Percentiles rank a stretch among this genome's conserved stretches.
Evolutionary conservation across 495 filamentous ascomycete species (phyloP).

Genomic region (Penicillium robsamsonii): DNA sequence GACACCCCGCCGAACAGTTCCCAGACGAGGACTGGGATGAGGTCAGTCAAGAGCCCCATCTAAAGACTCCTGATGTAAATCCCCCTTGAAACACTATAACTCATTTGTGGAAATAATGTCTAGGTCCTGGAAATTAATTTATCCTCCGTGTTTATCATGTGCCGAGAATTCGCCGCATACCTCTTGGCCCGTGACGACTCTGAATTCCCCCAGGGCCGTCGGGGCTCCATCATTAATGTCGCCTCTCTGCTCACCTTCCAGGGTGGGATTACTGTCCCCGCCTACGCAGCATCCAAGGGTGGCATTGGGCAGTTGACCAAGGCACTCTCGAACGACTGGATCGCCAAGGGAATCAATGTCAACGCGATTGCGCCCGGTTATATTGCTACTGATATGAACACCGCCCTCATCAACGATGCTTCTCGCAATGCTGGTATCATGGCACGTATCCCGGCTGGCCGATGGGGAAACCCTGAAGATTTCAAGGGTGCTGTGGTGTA

Average conservation of each 20-base stretch:
- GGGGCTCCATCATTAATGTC: slow-evolving; percentile 83
- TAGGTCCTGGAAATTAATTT: slow-evolving; percentile 84
- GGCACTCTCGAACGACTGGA: slow-evolving; percentile 85
- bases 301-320: slow-evolving; percentile 87
- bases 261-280: slow-evolving; percentile 85
- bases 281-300: slow-evolving; percentile 87
- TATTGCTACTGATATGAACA: slow-evolving; percentile 91
- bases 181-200: slow-evolving; percentile 62
- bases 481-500: slow-evolving; percentile 84
- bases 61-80: not conserved
- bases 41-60: slow-evolving; percentile 30
- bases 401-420: slow-evolving; percentile 70
- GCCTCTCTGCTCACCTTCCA: slow-evolving; percentile 85
- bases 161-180: slow-evolving; percentile 81
- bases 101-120: not conserved
- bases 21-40: slow-evolving; percentile 81
- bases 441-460: slow-evolving; percentile 77
- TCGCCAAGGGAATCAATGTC: slow-evolving; percentile 70
- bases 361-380: slow-evolving; percentile 82
- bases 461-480: slow-evolving; percentile 87
- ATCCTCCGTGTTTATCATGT: slow-evolving; percentile 75
- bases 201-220: slow-evolving; percentile 50
- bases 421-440: slow-evolving; percentile 69
- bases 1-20: slow-evolving; percentile 75
- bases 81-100: not conserved